phyloP scores from a whole-genome alignment of 371 early-diverging fungal species.

The Mucor sp. region DNA sequence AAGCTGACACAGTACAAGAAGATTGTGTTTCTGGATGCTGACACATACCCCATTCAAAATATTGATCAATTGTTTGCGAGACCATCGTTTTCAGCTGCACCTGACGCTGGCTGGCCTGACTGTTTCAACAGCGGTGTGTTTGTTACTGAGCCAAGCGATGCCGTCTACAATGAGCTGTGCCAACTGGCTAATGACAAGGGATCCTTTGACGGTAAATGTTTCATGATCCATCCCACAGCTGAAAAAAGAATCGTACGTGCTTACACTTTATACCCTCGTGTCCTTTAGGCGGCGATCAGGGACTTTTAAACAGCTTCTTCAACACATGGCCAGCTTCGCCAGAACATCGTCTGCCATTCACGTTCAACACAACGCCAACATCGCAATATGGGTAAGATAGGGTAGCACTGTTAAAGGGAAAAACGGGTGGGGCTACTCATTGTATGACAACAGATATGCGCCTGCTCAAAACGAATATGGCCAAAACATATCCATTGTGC shows the following conservation, averaged over 20 bases:
- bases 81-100: constrained; percentile 80
- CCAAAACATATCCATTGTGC: constrained; percentile 74
- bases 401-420: not conserved
- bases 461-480: constrained; percentile 74
- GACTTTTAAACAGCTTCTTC: constrained; percentile 89
- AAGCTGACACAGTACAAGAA: constrained; percentile 64
- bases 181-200: constrained; percentile 58
- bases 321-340: constrained; percentile 71
- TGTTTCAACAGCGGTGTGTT: constrained; percentile 97
- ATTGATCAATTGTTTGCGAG: constrained; percentile 83
- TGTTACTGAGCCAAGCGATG: constrained; percentile 69
- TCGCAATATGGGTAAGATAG: constrained; percentile 74
- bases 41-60: constrained; percentile 76
- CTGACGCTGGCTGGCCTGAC: constrained; percentile 91
- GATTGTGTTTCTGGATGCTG: constrained; percentile 90
- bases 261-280: not conserved
- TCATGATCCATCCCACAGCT: not conserved
- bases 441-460: constrained; percentile 54
- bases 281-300: constrained; percentile 90
- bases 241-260: not conserved
- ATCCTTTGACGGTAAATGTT: constrained; percentile 75
- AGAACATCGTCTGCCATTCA: constrained; percentile 80
- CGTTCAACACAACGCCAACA: constrained; percentile 90
- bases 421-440: not conserved
- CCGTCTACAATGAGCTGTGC: constrained; percentile 55